These are phyloP conservation scores for Aaosphaeria pasadenensis DNA, from an alignment of 2,329 filamentous ascomycete genomes.

Conservation along the genomic window DNA sequence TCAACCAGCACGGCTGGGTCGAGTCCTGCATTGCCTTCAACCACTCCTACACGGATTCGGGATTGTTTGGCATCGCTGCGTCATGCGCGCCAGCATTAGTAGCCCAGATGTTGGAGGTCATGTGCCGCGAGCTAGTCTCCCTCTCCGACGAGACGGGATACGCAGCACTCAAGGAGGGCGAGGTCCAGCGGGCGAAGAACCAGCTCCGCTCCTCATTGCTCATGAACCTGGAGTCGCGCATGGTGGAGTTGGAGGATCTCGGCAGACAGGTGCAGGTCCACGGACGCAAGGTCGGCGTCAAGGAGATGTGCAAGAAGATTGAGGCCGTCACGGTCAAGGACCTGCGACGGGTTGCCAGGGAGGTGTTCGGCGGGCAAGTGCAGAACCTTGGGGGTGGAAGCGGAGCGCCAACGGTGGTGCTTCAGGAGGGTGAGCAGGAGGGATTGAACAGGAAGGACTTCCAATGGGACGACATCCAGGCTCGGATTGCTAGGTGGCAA, in stretches of 20 bases:
- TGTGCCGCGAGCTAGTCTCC: constrained; percentile 83
- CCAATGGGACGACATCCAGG: constrained; percentile 86
- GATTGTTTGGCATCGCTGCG: constrained; percentile 89
- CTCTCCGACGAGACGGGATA: constrained; percentile 76
- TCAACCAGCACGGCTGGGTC: constrained; percentile 97
- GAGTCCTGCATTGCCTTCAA: constrained; percentile 96
- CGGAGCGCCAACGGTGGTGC: constrained; percentile 86
- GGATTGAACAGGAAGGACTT: constrained; percentile 66
- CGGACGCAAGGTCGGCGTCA: constrained; percentile 83
- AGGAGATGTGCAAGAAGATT: constrained; percentile 89
- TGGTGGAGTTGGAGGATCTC: constrained; percentile 96
- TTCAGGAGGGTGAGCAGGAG: constrained; percentile 83
- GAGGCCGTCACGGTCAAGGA: constrained; percentile 77
- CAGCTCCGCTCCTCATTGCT: constrained; percentile 85
- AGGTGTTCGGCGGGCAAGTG: constrained; percentile 75
- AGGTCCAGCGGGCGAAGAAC: constrained; percentile 94
- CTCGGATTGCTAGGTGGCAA: constrained; percentile 78
- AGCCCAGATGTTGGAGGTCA: constrained; percentile 84
- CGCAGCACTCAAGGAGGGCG: constrained; percentile 65
- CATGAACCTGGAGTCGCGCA: constrained; percentile 96
- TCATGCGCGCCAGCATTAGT: constrained; percentile 79
- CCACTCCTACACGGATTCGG: constrained; percentile 93
- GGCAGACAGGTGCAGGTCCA: constrained; percentile 97
- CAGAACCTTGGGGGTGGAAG: constrained; percentile 73
- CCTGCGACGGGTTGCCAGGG: constrained; percentile 73